Evolutionary conservation across 2,329 filamentous ascomycete genomes (phyloP).

Genomic region (Claviceps sp.): DNA sequence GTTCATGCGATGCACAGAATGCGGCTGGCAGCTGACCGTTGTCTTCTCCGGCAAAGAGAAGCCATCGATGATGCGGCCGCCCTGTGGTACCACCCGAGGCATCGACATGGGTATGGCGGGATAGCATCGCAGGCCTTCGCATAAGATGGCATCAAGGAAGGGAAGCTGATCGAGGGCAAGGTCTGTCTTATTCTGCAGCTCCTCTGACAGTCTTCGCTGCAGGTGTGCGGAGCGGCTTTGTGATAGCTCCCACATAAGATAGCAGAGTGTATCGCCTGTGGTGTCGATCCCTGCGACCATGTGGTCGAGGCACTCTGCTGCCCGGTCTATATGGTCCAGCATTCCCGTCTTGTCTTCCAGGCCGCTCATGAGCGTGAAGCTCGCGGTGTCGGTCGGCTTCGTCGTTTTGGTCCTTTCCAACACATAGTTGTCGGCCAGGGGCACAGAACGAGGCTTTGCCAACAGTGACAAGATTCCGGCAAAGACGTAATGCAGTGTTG

Average conservation of each 20-base stretch:
- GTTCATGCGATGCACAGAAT: constrained; percentile 46
- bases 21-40: constrained; percentile 48
- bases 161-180: constrained; percentile 34
- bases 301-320: constrained; percentile 58
- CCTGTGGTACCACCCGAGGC: constrained; percentile 43
- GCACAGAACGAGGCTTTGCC: constrained; percentile 41
- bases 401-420: constrained; percentile 35
- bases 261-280: constrained; percentile 55
- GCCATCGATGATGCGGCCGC: constrained; percentile 42
- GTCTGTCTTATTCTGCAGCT: constrained; percentile 31
- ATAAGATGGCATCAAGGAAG: constrained; percentile 50
- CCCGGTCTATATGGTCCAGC: constrained; percentile 40
- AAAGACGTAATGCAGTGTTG: constrained; percentile 34
- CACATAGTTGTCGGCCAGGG: constrained; percentile 46
- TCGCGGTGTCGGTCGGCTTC: constrained; percentile 29
- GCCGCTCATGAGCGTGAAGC: constrained; percentile 45
- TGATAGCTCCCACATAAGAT: constrained; percentile 59
- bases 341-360: constrained; percentile 36
- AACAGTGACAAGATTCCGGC: constrained; percentile 32
- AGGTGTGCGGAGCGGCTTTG: constrained; percentile 37
- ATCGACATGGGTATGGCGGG: constrained; percentile 54
- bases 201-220: constrained; percentile 39
- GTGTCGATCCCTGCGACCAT: constrained; percentile 62
- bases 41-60: constrained; percentile 38
- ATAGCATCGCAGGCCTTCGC: constrained; percentile 48